A percentile compares a stretch with the other conserved stretches of the same genome.
These are phyloP conservation scores for Globisporangium irregulare DNA, from an alignment of 352 stramenopile species.

Conservation along the genomic window DNA sequence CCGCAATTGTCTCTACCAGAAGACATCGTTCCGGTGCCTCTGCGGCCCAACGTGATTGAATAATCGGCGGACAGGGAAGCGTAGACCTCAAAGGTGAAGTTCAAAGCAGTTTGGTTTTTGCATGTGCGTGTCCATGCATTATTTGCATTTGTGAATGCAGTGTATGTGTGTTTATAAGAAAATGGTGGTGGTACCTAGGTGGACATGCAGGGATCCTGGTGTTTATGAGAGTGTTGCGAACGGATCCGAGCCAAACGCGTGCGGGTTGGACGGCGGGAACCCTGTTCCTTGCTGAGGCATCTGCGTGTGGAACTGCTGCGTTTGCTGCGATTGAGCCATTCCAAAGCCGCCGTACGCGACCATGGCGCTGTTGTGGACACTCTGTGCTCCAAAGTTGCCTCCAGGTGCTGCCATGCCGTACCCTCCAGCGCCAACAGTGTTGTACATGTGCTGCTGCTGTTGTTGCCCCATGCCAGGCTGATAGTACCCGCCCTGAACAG, in stretches of 20 bases:
- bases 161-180: constrained; percentile 1
- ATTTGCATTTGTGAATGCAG: background rate
- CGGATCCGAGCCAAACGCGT: constrained; percentile 38
- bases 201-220: too few relatives aligned
- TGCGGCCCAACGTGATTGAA: constrained; percentile 56
- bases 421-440: constrained; percentile 19
- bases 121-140: background rate
- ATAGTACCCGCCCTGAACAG: constrained; percentile 22
- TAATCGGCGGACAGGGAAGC: too few relatives aligned
- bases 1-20: constrained; percentile 71
- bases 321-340: constrained; percentile 10
- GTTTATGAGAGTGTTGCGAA: constrained; percentile 61
- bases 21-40: constrained; percentile 55
- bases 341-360: constrained; percentile 21
- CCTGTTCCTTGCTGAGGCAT: constrained; percentile 16
- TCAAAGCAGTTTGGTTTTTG: background rate
- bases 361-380: constrained; percentile 15
- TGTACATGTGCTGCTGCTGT: constrained; percentile 39
- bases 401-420: constrained; percentile 23
- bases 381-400: constrained; percentile 14
- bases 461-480: constrained; percentile 24
- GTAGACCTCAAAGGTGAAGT: background rate
- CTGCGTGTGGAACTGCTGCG: constrained; percentile 42
- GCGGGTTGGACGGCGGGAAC: constrained; percentile 23
- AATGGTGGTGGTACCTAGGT: background rate